phyloP scores from a whole-genome alignment of 768 basidiomycete genomes.

The Tulasnella calospora region DNA sequence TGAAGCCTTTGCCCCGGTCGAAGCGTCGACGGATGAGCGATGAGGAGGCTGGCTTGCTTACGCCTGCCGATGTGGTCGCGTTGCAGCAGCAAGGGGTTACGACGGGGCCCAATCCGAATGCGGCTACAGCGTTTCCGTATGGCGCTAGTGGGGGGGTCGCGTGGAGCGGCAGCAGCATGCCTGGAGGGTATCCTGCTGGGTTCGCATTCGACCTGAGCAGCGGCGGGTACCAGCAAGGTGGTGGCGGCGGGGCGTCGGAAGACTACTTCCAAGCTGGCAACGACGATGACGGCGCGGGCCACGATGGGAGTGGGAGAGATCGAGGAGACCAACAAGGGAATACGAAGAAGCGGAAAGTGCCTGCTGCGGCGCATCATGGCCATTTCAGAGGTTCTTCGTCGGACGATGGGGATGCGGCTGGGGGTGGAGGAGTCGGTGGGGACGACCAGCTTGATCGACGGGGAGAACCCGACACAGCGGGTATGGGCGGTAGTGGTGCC shows the following conservation, averaged over 20 bases:
- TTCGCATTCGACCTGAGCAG: background rate
- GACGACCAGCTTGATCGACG: slow-evolving; percentile 32
- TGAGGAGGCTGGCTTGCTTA: background rate
- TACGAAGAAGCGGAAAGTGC: slow-evolving; percentile 85
- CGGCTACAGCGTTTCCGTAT: background rate
- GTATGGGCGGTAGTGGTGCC: slow-evolving; percentile 32
- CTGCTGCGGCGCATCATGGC: slow-evolving; percentile 38
- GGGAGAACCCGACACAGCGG: slow-evolving; percentile 39
- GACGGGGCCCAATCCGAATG: background rate
- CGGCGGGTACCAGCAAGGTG: background rate
- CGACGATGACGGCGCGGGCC: slow-evolving; percentile 46
- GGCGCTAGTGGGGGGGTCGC: too few relatives aligned
- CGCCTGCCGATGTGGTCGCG: background rate
- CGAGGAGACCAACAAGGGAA: slow-evolving; percentile 73
- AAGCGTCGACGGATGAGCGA: slow-evolving; percentile 11
- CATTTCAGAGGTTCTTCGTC: slow-evolving; percentile 4
- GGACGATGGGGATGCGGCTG: slow-evolving; percentile 39
- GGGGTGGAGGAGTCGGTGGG: slow-evolving; percentile 35
- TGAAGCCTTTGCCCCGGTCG: slow-evolving; percentile 12
- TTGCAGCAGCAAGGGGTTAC: background rate
- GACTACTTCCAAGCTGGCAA: background rate
- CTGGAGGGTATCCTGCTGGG: background rate
- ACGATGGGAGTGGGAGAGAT: slow-evolving; percentile 49
- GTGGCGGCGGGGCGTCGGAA: background rate
- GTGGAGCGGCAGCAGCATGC: background rate